Conservation (phyloP, 306 rosid species). For the Cucumis cinereus region DNA sequence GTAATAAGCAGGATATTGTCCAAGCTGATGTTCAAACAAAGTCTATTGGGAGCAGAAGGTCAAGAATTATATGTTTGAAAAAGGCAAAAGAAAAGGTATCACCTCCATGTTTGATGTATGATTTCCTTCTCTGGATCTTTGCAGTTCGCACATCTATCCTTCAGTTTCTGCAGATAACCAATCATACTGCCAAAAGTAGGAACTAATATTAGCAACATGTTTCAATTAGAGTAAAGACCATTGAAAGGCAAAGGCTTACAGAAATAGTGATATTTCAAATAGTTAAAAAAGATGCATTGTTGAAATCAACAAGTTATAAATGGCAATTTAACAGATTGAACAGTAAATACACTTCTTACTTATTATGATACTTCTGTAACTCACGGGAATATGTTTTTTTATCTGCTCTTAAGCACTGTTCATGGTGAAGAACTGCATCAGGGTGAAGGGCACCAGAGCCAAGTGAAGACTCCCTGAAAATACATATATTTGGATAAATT, state of each 20-base stretch:
- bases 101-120: conserved; percentile 61
- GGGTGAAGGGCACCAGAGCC: conserved; percentile 88
- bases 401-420: conserved; percentile 36
- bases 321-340: conserved; percentile 9
- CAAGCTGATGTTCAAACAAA: background rate
- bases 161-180: conserved; percentile 46
- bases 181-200: conserved; percentile 62
- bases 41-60: background rate
- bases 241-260: background rate
- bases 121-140: conserved; percentile 69
- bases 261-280: conserved; percentile 1
- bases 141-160: conserved; percentile 54
- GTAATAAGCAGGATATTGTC: background rate
- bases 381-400: conserved; percentile 47
- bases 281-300: background rate
- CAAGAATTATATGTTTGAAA: background rate
- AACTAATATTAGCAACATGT: conserved; percentile 5
- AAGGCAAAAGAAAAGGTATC: conserved; percentile 5
- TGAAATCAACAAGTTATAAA: background rate
- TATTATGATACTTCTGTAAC: conserved; percentile 66
- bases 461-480: conserved; percentile 74
- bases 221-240: background rate
- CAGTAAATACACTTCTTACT: conserved; percentile 32
- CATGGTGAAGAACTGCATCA: conserved; percentile 44
- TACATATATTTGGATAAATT: conserved; percentile 20